phyloP scores from a whole-genome alignment of 345 rosid genomes.

The Kernera saxatilis region DNA sequence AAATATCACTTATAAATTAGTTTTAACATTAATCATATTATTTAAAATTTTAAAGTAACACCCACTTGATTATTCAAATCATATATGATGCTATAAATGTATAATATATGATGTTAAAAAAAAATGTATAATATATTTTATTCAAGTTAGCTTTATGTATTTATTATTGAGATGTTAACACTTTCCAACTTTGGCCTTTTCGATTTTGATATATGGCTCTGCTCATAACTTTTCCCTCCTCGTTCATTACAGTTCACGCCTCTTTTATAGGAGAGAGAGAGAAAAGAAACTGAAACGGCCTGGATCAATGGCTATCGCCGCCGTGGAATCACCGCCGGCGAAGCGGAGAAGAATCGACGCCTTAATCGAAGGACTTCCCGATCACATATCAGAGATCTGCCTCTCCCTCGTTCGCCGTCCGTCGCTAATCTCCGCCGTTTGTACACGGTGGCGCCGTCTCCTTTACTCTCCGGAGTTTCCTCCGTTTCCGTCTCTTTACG shows the following conservation, averaged over 20 bases:
- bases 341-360: conserved; percentile 5
- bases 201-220: conserved; percentile 20
- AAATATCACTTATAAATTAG: too few species aligned
- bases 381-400: conserved; percentile 39
- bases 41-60: too few species aligned
- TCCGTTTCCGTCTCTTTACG: conserved; percentile 42
- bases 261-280: background rate
- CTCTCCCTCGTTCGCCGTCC: conserved; percentile 35
- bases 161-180: conserved; percentile 22
- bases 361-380: conserved; percentile 47
- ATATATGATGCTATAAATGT: conserved; percentile 6
- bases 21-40: too few species aligned
- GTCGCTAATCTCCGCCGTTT: conserved; percentile 43
- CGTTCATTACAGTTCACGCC: conserved; percentile 18
- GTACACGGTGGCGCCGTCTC: conserved; percentile 49
- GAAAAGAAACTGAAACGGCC: background rate
- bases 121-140: too few species aligned
- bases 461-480: conserved; percentile 45
- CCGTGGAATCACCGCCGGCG: conserved; percentile 1
- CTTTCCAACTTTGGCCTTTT: conserved; percentile 33
- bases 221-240: conserved; percentile 11
- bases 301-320: conserved; percentile 10
- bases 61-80: background rate
- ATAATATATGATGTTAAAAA: too few species aligned
- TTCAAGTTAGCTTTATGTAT: conserved; percentile 18